Base-by-base conservation (phyloP, 495 filamentous ascomycete species). In the Pyronema omphalodes region DNA sequence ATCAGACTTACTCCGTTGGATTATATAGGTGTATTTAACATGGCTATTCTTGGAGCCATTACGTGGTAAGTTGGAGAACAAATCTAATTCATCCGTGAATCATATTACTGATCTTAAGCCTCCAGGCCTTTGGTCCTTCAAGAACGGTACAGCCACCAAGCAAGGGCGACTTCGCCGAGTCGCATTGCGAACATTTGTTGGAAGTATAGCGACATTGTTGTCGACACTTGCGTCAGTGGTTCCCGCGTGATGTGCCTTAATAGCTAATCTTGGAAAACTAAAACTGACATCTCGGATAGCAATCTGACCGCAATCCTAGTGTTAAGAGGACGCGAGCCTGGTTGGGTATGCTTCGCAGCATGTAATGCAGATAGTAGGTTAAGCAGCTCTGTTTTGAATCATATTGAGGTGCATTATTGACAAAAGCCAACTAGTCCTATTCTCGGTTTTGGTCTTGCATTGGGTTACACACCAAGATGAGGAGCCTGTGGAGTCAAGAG, bases 381-480 rank as follows among this genome's bases (percentile, higher is more conserved):
- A 34, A 59, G 52, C 34, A 51, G 37, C 34, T 19, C 15, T 15
- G 34, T 17, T 12, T 19, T 4, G 18, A 40, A 29, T 14, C 2
- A 47, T 11, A 9, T 29, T 41, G 6, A n/a, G 19, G 19, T 23
- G 12, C 19, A 3, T 47, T 47, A 4, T 4, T 47, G 7, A 47
- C 11, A 47, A 17, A 29, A 29, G 23, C 23, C 23, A 29, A 15
- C 11, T 40, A 65, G 62, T 65, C 18, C 36, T 65, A n/a, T 65
- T 65, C 50, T 65, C 62, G 1, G 63, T 64, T 7, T 50, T 66
- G 35, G 62, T 66, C 12, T 48, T 66, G 3, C 63, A 66, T 23
- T 66, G 63, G 63, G 63, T 66, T 41, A 66, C 63, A 11, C 59
- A 65, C 41, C 59, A 59, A 45, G 63, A 66, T 39, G 58, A 65